Conservation (phyloP, 2,329 filamentous ascomycete species). For the Pseudogymnoascus sp. region DNA sequence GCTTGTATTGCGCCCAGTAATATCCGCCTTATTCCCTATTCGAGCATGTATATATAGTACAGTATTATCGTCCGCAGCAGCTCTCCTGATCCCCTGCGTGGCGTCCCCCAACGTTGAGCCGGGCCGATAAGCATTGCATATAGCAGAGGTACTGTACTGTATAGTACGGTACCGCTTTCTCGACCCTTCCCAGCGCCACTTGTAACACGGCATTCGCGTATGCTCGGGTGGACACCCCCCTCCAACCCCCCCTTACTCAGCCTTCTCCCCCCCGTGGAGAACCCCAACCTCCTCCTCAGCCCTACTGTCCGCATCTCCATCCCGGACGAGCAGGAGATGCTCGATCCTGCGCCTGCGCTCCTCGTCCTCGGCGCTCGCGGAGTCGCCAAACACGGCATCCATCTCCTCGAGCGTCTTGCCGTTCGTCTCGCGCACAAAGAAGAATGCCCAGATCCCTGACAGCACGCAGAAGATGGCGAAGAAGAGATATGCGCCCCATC, state of each 20-base stretch:
- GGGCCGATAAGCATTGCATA: constrained; percentile 5
- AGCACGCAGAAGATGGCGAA: constrained; percentile 44
- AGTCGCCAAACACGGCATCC: constrained; percentile 31
- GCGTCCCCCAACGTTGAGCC: not conserved
- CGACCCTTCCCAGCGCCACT: not conserved
- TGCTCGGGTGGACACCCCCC: not conserved
- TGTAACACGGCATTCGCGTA: not conserved
- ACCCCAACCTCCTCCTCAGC: not conserved
- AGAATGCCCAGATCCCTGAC: constrained; percentile 41
- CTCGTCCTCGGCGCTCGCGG: constrained; percentile 8
- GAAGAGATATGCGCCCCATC: constrained; percentile 49
- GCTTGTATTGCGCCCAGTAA: not conserved
- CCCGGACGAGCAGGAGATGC: not conserved
- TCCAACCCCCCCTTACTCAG: not conserved
- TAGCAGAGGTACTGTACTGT: not conserved
- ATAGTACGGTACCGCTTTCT: not conserved
- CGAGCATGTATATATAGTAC: not conserved
- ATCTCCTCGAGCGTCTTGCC: constrained; percentile 47
- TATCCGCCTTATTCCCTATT: not conserved
- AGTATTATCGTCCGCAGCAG: not conserved
- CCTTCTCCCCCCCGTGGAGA: not conserved
- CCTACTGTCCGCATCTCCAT: not conserved
- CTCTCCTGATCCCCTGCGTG: not conserved
- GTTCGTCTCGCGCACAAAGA: constrained; percentile 50
- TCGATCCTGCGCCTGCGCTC: constrained; percentile 7